Percentiles rank a stretch among this genome's conserved stretches.
phyloP scores from a whole-genome alignment of 2,329 filamentous ascomycete species.

The Drechslerella stenobrocha region DNA sequence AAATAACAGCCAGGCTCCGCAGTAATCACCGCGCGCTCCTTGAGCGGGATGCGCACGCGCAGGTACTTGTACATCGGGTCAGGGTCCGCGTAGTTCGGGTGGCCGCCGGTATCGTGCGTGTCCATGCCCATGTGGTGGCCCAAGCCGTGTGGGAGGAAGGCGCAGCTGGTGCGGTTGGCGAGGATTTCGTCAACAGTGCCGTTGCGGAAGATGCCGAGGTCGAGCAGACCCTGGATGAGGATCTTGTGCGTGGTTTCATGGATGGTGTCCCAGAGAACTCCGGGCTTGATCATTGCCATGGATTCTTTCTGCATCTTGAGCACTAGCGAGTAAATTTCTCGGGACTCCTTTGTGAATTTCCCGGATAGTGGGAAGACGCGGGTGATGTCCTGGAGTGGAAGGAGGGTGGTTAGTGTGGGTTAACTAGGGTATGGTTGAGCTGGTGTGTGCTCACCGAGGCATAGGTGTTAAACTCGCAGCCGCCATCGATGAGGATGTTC shows the following conservation, averaged over 20 bases:
- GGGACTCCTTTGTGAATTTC: constrained; percentile 69
- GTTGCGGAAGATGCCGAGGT: constrained; percentile 73
- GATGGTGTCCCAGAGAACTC: constrained; percentile 77
- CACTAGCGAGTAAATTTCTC: constrained; percentile 79
- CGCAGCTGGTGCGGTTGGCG: constrained; percentile 75
- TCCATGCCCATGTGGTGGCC: constrained; percentile 79
- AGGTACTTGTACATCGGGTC: constrained; percentile 88
- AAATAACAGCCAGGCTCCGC: constrained; percentile 96
- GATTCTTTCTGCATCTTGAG: constrained; percentile 82
- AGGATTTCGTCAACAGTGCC: constrained; percentile 72
- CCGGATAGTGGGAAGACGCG: constrained; percentile 81
- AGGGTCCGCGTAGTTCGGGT: constrained; percentile 74
- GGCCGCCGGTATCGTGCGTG: constrained; percentile 80
- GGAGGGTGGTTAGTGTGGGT: constrained; percentile 58
- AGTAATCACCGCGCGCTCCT: constrained; percentile 81
- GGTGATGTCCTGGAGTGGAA: constrained; percentile 64
- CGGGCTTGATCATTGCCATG: constrained; percentile 72
- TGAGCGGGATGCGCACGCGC: constrained; percentile 73
- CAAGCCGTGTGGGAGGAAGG: constrained; percentile 88
- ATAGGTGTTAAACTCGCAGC: constrained; percentile 74
- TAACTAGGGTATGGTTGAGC: constrained; percentile 56
- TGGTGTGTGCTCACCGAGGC: constrained; percentile 58
- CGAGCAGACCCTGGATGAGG: constrained; percentile 76
- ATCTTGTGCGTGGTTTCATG: constrained; percentile 78
- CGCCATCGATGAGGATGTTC: constrained; percentile 82